Conservation (phyloP, 345 rosid species). For the Corchorus capsularis region DNA sequence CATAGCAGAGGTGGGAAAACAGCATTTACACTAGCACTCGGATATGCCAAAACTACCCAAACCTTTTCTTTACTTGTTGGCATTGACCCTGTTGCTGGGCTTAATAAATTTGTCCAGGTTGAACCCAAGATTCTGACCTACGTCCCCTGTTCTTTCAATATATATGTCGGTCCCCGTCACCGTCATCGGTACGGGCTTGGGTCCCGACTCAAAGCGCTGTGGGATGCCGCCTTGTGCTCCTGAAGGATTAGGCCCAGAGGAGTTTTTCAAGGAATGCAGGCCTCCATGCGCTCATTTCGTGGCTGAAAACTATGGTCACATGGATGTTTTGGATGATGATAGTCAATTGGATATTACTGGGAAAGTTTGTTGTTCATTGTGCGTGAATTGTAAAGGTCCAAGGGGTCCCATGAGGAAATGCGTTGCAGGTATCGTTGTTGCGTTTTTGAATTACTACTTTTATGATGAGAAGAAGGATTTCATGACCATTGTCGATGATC, state of each 20-base stretch:
- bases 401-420: conserved; percentile 37
- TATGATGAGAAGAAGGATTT: conserved; percentile 23
- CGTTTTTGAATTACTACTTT: conserved; percentile 34
- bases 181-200: conserved; percentile 40
- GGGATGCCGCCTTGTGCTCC: conserved; percentile 32
- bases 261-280: conserved; percentile 36
- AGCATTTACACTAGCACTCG: conserved; percentile 41
- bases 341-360: conserved; percentile 12
- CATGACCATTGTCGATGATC: conserved; percentile 19
- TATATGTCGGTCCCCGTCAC: conserved; percentile 32
- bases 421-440: conserved; percentile 42
- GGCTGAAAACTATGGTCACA: conserved; percentile 40
- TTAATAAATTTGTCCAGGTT: neutral
- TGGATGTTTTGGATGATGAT: conserved; percentile 46
- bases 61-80: conserved; percentile 28
- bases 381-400: conserved; percentile 25
- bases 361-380: neutral
- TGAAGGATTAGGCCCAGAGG: conserved; percentile 27
- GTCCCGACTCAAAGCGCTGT: conserved; percentile 3
- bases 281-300: conserved; percentile 41
- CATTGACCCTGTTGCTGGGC: conserved; percentile 44
- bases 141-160: conserved; percentile 18
- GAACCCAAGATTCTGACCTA: conserved; percentile 33
- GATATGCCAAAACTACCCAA: conserved; percentile 13
- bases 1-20: conserved; percentile 48